Evolutionary conservation across 805 yeast genomes (phyloP).

Genomic region (Debaryomyces castellii): DNA sequence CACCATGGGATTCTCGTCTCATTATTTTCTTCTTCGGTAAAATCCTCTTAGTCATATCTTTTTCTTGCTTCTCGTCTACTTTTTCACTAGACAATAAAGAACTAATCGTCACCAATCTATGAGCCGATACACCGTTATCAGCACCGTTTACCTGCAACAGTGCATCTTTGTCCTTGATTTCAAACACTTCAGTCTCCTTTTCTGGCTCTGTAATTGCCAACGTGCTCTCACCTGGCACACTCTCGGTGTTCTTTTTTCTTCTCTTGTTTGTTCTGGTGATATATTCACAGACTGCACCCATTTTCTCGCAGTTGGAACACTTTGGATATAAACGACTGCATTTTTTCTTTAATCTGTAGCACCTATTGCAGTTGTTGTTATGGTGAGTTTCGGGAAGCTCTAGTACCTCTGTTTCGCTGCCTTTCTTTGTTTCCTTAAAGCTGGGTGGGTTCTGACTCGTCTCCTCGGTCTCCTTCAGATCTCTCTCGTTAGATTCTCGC

Average conservation of each 20-base stretch:
- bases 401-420: not conserved
- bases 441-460: not conserved
- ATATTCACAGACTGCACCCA: constrained; percentile 38
- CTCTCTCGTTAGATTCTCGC: constrained; percentile 17
- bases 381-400: constrained; percentile 25
- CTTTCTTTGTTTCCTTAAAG: not conserved
- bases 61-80: not conserved
- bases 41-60: not conserved
- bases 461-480: not conserved
- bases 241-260: constrained; percentile 12
- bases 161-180: constrained; percentile 1
- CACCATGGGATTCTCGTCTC: not conserved
- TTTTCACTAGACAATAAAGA: constrained; percentile 18
- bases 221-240: constrained; percentile 2
- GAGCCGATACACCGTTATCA: constrained; percentile 9
- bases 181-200: constrained; percentile 3
- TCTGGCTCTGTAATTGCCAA: not conserved
- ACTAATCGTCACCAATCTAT: constrained; percentile 21
- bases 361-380: constrained; percentile 37
- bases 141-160: not conserved
- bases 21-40: constrained; percentile 1
- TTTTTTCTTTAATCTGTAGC: constrained; percentile 43
- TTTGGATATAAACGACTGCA: constrained; percentile 38
- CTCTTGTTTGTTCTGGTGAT: constrained; percentile 29
- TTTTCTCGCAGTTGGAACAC: constrained; percentile 36